Base-by-base conservation (phyloP, 495 filamentous ascomycete species). In the Penicillium lagena region DNA sequence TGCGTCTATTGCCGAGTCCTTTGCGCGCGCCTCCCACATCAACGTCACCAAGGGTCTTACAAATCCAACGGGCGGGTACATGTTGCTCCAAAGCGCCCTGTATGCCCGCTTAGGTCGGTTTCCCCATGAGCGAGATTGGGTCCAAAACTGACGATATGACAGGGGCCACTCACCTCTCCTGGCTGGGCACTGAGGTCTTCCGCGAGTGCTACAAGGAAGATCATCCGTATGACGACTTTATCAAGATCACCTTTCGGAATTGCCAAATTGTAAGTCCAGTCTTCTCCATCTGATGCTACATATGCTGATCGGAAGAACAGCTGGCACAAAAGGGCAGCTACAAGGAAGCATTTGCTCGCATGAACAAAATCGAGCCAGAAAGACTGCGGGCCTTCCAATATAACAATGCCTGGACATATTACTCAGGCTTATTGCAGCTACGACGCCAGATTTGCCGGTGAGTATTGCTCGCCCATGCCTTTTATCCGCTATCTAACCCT, bases 11-110 rank as follows among this genome's bases (percentile, higher is more conserved):
- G 70, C 93, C 41, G 90, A 96, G 56, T 77, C 80, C 51, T 76
- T 96, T 45, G 72, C 85, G 30, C 84, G 89, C 58, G 83, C 86
- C 46, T 89, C 88, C 0, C 86, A 94, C 54, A 66, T 96, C 30
- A 84, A 89, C 45, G 76, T 91, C 37, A 81, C 82, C 28, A 84
- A 87, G 39, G 80, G 85, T 52, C 76, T 95, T 49, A 72, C 77
- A 42, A 80, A 74, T 50, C 81, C 85, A 49, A 77, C 87, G 51
- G 88, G 88, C 1, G 68, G 82, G 9, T 84, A 90, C 52, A 76
- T 87, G 58, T 68, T 86, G 10, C 70, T 95, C 27, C 74, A 79
- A 39, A 82, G 86, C 37, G 72, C 85, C 2, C 49, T 93, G 15
- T 95, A 85, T 73, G 79, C 83, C 32, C 73, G 93, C 29, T 76